Percentiles rank a stretch among this genome's conserved stretches.
Evolutionary conservation across 306 rosid species (phyloP).

Genomic region (Trichosanthes cucumerina): DNA sequence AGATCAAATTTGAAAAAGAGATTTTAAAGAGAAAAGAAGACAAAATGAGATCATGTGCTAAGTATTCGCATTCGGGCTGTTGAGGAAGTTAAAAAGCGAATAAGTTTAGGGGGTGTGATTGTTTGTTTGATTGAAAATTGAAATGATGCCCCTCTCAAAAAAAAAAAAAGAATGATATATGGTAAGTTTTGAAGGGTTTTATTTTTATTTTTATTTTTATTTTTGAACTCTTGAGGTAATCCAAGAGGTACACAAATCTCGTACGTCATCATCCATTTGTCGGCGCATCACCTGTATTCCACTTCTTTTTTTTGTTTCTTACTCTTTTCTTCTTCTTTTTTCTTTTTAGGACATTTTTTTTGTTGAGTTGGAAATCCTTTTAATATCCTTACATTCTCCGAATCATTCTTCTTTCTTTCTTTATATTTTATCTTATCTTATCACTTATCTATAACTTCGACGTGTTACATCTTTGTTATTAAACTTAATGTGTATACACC

Average conservation of each 20-base stretch:
- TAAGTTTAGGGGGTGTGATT: background rate
- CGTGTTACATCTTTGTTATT: too few relatives aligned
- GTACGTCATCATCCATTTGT: conserved; percentile 52
- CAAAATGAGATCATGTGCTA: background rate
- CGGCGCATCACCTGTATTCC: conserved; percentile 40
- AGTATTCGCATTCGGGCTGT: background rate
- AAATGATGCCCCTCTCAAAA: too few relatives aligned
- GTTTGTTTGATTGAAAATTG: background rate
- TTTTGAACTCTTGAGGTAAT: conserved; percentile 15
- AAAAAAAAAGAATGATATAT: too few relatives aligned
- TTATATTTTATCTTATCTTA: too few relatives aligned
- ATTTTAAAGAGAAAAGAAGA: background rate
- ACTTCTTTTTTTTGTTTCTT: background rate
- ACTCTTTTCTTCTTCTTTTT: too few relatives aligned
- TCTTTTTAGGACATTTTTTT: too few relatives aligned
- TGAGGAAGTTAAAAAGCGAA: too few relatives aligned
- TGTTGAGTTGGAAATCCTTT: too few relatives aligned
- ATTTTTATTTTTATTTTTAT: too few relatives aligned
- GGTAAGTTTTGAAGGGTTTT: background rate
- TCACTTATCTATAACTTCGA: too few relatives aligned
- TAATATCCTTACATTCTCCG: too few relatives aligned
- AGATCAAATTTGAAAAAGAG: background rate
- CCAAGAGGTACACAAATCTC: conserved; percentile 30
- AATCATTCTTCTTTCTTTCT: background rate
- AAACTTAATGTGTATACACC: too few relatives aligned